Conservation (phyloP, 2,329 filamentous ascomycete species). For the Aspergillus unguis region DNA sequence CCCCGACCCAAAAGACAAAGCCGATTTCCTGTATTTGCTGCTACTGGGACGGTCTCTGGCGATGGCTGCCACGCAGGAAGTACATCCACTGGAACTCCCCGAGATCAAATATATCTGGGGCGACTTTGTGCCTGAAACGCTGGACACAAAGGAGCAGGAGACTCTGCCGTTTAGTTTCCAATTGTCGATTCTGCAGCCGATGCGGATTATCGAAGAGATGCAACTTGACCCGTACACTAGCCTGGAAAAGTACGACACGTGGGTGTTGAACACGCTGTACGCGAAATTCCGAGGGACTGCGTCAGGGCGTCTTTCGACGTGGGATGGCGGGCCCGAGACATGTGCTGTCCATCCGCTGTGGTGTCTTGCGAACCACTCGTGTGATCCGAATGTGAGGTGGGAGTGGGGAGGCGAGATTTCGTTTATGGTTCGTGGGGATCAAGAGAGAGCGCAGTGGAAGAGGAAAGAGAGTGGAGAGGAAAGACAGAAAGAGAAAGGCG, state of each 20-base stretch:
- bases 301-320: conserved; percentile 72
- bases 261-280: conserved; percentile 83
- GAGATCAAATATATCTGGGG: conserved; percentile 65
- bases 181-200: conserved; percentile 56
- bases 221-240: conserved; percentile 57
- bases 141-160: conserved; percentile 15
- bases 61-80: conserved; percentile 58
- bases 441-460: conserved; percentile 39
- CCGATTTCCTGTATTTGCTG: conserved; percentile 59
- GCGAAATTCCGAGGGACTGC: conserved; percentile 92
- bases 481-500: conserved; percentile 26
- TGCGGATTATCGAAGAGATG: conserved; percentile 62
- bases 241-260: conserved; percentile 44
- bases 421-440: conserved; percentile 32
- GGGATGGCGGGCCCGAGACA: conserved; percentile 81
- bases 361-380: conserved; percentile 96
- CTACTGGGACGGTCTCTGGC: conserved; percentile 58
- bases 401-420: conserved; percentile 66
- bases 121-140: conserved; percentile 46
- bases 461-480: conserved; percentile 23
- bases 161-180: conserved; percentile 61
- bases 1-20: conserved; percentile 54
- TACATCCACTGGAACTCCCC: conserved; percentile 58
- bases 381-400: conserved; percentile 92
- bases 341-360: conserved; percentile 92